These are phyloP conservation scores for Nakazawaea ernobii DNA, from an alignment of 805 yeast species.

Conservation along the genomic window DNA sequence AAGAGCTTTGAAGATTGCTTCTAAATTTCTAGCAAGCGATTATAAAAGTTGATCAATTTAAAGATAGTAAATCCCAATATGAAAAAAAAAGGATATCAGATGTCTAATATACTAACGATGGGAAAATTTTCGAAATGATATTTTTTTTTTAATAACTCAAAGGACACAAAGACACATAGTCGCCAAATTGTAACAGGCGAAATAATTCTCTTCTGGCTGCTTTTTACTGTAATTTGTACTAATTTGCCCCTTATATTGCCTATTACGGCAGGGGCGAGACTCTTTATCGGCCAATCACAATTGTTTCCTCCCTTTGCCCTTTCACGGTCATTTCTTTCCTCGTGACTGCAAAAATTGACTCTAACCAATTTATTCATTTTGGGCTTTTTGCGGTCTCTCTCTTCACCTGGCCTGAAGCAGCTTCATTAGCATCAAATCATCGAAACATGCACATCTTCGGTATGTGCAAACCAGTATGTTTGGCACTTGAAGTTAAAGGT, in stretches of 20 bases:
- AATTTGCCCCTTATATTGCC: background rate
- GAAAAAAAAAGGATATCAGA: background rate
- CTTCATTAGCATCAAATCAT: too few relatives aligned
- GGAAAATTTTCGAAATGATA: background rate
- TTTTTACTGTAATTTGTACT: too few relatives aligned
- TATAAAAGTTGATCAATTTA: background rate
- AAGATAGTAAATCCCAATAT: background rate
- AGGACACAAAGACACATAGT: background rate
- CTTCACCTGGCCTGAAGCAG: too few relatives aligned
- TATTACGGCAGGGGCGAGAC: background rate
- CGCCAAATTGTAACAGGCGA: background rate
- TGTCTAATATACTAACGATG: background rate
- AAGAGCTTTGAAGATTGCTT: too few relatives aligned
- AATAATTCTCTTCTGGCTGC: background rate
- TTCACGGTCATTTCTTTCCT: too few relatives aligned
- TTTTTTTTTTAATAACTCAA: background rate
- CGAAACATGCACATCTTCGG: too few relatives aligned
- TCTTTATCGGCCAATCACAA: slow-evolving; percentile 8
- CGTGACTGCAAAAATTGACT: background rate
- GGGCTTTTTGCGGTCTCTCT: too few relatives aligned
- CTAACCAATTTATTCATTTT: background rate
- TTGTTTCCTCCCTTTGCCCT: background rate
- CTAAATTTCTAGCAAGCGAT: background rate
- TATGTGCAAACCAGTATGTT: too few relatives aligned
- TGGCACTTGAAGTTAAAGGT: too few relatives aligned